Evolutionary conservation across 106 monocot genomes (phyloP).

Genomic region (Xerophyta viscosa): DNA sequence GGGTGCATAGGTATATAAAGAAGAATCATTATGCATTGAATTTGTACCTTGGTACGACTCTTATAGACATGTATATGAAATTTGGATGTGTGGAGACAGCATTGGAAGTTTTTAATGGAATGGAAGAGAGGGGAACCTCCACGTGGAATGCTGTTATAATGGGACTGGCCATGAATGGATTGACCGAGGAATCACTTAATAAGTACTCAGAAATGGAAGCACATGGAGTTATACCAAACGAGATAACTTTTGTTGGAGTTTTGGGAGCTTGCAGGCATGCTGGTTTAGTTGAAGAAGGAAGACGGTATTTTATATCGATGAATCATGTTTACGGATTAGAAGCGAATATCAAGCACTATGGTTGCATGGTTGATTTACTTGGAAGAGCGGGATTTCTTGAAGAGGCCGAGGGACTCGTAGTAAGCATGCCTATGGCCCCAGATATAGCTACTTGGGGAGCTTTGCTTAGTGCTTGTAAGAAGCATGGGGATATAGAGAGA

Average conservation of each 20-base stretch:
- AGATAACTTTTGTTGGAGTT: constrained; percentile 81
- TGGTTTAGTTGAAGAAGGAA: constrained; percentile 72
- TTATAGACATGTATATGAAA: constrained; percentile 99
- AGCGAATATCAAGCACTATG: constrained; percentile 32
- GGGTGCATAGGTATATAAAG: constrained; percentile 63
- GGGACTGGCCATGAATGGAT: constrained; percentile 80
- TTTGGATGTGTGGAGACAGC: constrained; percentile 62
- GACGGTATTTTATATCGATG: constrained; percentile 52
- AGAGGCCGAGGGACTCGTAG: constrained; percentile 33
- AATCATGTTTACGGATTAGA: constrained; percentile 29
- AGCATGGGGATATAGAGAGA: constrained; percentile 22
- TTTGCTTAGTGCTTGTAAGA: constrained; percentile 32
- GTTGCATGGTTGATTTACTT: constrained; percentile 39
- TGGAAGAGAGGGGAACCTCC: constrained; percentile 46
- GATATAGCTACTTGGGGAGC: constrained; percentile 42
- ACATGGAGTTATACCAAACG: constrained; percentile 60
- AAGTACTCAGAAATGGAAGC: constrained; percentile 72
- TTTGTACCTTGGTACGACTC: constrained; percentile 57
- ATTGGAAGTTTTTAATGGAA: constrained; percentile 42
- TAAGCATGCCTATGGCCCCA: constrained; percentile 31
- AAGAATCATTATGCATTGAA: constrained; percentile 24
- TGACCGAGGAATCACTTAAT: constrained; percentile 36
- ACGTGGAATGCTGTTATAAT: constrained; percentile 83
- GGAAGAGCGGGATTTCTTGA: constrained; percentile 26
- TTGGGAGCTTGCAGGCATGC: constrained; percentile 76